Evolutionary conservation across 1,139 yeast genomes (phyloP).

Genomic region (Diutina scorzettiae): DNA sequence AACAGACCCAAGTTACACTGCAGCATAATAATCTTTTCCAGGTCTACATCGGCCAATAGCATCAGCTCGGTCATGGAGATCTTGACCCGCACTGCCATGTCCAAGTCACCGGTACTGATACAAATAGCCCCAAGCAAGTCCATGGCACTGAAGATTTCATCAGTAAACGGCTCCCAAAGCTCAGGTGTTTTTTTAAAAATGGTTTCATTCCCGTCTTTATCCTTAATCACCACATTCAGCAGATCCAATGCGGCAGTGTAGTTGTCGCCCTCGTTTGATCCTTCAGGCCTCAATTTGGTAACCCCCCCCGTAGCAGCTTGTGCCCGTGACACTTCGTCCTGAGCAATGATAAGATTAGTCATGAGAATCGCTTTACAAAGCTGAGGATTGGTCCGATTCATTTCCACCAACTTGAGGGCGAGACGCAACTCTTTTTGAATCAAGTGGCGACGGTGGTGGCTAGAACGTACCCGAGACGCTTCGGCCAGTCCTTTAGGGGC

Average conservation of each 20-base stretch:
- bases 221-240: conserved; percentile 11
- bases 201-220: conserved; percentile 13
- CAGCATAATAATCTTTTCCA: conserved; percentile 51
- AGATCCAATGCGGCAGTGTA: conserved; percentile 5
- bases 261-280: neutral
- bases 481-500: conserved; percentile 15
- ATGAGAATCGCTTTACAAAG: conserved; percentile 47
- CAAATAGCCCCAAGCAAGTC: conserved; percentile 61
- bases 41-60: conserved; percentile 58
- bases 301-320: conserved; percentile 10
- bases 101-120: conserved; percentile 52
- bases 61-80: conserved; percentile 62
- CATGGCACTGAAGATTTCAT: conserved; percentile 64
- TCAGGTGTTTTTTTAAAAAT: conserved; percentile 11
- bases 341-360: conserved; percentile 56
- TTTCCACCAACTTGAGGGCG: conserved; percentile 53
- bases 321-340: conserved; percentile 34
- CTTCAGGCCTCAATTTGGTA: conserved; percentile 6
- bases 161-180: conserved; percentile 42
- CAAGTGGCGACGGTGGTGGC: conserved; percentile 38
- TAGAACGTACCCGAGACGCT: conserved; percentile 14
- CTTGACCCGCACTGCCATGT: conserved; percentile 51
- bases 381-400: conserved; percentile 37
- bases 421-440: conserved; percentile 64
- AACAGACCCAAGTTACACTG: conserved; percentile 67